phyloP scores from a whole-genome alignment of 345 rosid genomes.

The Theobroma cacao region DNA sequence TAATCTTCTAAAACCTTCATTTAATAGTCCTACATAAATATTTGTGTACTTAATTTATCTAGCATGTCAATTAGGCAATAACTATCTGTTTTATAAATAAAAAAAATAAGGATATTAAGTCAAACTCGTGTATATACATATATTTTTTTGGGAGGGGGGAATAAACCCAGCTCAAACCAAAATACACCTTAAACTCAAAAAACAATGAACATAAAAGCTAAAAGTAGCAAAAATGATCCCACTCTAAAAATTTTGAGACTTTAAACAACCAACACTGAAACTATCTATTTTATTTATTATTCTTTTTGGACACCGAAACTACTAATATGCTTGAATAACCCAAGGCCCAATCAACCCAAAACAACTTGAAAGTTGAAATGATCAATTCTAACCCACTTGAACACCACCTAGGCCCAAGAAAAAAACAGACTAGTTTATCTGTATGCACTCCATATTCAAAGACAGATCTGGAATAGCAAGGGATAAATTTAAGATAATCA shows the following conservation, averaged over 20 bases:
- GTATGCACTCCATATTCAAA: neutral
- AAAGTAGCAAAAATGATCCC: neutral
- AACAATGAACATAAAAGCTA: neutral
- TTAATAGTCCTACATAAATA: neutral
- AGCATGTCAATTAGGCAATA: neutral
- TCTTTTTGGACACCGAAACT: neutral
- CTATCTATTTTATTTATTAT: neutral
- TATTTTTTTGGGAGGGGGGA: neutral
- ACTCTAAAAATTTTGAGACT: neutral
- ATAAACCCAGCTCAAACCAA: neutral
- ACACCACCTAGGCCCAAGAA: neutral
- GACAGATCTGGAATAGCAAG: neutral
- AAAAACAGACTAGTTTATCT: neutral
- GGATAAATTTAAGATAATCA: neutral
- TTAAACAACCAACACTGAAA: neutral
- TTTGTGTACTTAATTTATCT: neutral
- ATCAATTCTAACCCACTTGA: neutral
- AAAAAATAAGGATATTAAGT: neutral
- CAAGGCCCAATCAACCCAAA: neutral
- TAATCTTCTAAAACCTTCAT: neutral
- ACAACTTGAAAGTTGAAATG: neutral
- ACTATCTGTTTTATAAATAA: neutral
- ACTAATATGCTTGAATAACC: neutral
- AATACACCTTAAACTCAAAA: neutral
- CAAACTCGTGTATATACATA: neutral